Percentiles rank a stretch among this genome's conserved stretches.
Conservation (phyloP, 805 yeast genomes). For the Pichia rugopelliculosa region DNA sequence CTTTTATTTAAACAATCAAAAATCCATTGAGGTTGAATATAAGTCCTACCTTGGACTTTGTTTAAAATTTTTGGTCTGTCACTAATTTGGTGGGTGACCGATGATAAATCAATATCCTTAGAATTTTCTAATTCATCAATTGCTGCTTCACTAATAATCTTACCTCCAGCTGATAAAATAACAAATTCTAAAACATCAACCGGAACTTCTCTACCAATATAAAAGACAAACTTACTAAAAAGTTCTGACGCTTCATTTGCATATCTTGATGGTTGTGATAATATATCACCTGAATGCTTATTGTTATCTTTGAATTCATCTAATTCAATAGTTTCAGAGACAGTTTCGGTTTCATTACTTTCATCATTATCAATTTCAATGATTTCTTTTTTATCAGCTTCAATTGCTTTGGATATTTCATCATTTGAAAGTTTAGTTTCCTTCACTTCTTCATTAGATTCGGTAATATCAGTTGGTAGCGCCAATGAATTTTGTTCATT, state of each 20-base stretch:
- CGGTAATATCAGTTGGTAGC: conserved; percentile 28
- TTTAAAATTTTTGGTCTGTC: conserved; percentile 80
- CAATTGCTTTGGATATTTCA: conserved; percentile 45
- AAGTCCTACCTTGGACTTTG: conserved; percentile 86
- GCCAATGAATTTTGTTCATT: conserved; percentile 30
- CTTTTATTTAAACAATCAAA: conserved; percentile 84
- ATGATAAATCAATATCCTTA: conserved; percentile 48
- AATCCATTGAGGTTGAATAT: conserved; percentile 97
- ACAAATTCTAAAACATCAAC: conserved; percentile 85
- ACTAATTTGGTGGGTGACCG: conserved; percentile 86
- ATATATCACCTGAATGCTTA: conserved; percentile 58
- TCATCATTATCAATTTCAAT: conserved; percentile 22
- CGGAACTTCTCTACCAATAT: conserved; percentile 92
- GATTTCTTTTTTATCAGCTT: conserved; percentile 37
- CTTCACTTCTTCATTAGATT: conserved; percentile 20
- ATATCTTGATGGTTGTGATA: conserved; percentile 61
- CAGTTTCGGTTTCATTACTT: conserved; percentile 32
- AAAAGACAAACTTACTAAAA: conserved; percentile 72
- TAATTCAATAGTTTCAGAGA: conserved; percentile 41
- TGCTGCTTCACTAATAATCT: conserved; percentile 77
- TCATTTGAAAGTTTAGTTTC: conserved; percentile 33
- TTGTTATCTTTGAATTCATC: conserved; percentile 66
- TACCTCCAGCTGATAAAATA: conserved; percentile 81
- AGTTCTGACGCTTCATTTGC: conserved; percentile 57
- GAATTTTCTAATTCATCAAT: conserved; percentile 59